Percentiles rank a stretch among this genome's conserved stretches.
Evolutionary conservation across 352 stramenopile genomes (phyloP).

Genomic region (Globisporangium takayamanum): DNA sequence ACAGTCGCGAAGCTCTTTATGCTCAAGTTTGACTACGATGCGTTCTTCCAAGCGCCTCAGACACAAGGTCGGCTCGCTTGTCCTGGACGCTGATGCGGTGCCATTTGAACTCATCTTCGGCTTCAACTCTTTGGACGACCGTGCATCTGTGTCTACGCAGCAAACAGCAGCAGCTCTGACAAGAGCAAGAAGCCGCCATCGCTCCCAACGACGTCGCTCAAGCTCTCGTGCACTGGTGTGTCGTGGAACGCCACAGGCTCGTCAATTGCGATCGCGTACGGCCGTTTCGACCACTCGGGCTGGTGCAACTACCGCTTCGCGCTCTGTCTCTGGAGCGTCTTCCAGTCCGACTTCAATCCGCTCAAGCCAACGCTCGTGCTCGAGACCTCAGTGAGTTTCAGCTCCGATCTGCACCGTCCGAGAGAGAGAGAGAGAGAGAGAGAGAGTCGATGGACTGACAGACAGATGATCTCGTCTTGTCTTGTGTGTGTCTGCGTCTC

Average conservation of each 20-base stretch:
- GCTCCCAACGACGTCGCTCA: constrained; percentile 23
- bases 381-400: constrained; percentile 67
- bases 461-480: neutral
- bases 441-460: no score
- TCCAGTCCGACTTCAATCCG: constrained; percentile 67
- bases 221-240: constrained; percentile 77
- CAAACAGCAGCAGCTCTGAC: constrained; percentile 1
- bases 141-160: neutral
- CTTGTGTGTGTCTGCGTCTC: neutral
- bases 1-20: constrained; percentile 53
- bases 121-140: no score
- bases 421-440: no score
- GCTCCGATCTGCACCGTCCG: no score
- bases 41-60: constrained; percentile 51
- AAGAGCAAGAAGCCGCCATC: constrained; percentile 14
- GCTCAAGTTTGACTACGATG: constrained; percentile 65
- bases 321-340: constrained; percentile 83
- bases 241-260: constrained; percentile 86
- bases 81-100: no score
- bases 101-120: no score
- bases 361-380: constrained; percentile 61
- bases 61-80: constrained; percentile 3
- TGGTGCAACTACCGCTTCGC: constrained; percentile 87
- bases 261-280: constrained; percentile 76
- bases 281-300: constrained; percentile 75